phyloP scores from a whole-genome alignment of 2,329 filamentous ascomycete species.

The Samsoniella hepiali region DNA sequence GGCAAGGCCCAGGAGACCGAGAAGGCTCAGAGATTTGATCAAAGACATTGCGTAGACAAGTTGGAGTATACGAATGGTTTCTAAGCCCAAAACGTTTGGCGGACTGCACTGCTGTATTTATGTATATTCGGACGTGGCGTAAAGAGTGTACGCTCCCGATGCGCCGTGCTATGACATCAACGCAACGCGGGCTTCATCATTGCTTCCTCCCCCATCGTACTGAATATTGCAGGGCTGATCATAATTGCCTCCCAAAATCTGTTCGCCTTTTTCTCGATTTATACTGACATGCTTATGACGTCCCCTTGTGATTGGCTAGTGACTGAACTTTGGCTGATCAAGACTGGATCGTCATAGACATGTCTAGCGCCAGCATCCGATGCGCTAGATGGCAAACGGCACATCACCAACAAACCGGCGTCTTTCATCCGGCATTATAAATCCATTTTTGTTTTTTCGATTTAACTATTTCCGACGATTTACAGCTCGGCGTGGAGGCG shows the following conservation, averaged over 20 bases:
- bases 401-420: not conserved
- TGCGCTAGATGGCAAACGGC: not conserved
- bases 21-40: not conserved
- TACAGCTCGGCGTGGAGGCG: not conserved
- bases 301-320: not conserved
- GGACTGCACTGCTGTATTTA: not conserved
- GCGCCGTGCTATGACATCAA: not conserved
- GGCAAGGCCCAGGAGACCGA: constrained; percentile 16
- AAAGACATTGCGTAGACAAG: not conserved
- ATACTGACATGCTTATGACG: not conserved
- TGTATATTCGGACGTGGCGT: not conserved
- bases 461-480: not conserved
- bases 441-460: not conserved
- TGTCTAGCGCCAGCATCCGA: not conserved
- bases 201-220: not conserved
- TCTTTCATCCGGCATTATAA: not conserved
- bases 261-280: not conserved
- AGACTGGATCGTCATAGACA: constrained; percentile 5
- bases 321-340: not conserved
- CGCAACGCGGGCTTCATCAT: not conserved
- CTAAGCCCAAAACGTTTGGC: not conserved
- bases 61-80: not conserved
- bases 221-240: not conserved
- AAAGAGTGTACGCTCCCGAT: not conserved
- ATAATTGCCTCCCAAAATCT: not conserved